A percentile compares a stretch with the other conserved stretches of the same genome.
Conservation (phyloP, 495 filamentous ascomycete species). For the Pseudotulostoma volvatum region DNA sequence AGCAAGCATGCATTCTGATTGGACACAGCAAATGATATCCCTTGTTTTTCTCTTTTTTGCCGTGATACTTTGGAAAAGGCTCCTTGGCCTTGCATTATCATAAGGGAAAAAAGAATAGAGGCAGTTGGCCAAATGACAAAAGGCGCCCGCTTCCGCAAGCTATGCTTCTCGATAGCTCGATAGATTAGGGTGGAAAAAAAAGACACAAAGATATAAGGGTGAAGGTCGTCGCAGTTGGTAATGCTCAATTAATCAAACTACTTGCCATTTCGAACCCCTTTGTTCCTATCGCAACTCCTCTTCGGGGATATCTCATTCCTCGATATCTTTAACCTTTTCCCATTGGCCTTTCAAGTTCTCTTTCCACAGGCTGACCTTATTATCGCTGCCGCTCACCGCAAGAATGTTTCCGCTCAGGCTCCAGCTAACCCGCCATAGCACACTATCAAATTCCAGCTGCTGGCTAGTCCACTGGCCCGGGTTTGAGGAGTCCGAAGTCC, state of each 20-base stretch:
- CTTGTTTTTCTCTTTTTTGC: no score
- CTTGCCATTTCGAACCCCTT: no score
- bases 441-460: slow-evolving; percentile 68
- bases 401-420: slow-evolving; percentile 94
- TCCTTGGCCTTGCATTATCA: slow-evolving; percentile 4
- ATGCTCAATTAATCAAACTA: no score
- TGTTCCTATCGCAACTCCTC: no score
- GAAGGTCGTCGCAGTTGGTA: no score
- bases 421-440: slow-evolving; percentile 95
- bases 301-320: no score
- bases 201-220: no score
- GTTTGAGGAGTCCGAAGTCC: slow-evolving; percentile 57
- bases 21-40: no score
- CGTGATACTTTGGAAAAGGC: no score
- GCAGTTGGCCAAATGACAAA: neutral
- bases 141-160: no score
- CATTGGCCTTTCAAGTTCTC: slow-evolving; percentile 52
- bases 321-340: slow-evolving; percentile 92
- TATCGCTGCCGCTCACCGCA: slow-evolving; percentile 85
- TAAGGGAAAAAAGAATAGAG: slow-evolving; percentile 9
- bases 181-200: no score
- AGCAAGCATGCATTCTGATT: neutral
- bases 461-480: slow-evolving; percentile 63
- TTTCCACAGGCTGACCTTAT: slow-evolving; percentile 67
- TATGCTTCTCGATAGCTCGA: no score